phyloP scores from a whole-genome alignment of 805 yeast species.

The Pichia exigua region DNA sequence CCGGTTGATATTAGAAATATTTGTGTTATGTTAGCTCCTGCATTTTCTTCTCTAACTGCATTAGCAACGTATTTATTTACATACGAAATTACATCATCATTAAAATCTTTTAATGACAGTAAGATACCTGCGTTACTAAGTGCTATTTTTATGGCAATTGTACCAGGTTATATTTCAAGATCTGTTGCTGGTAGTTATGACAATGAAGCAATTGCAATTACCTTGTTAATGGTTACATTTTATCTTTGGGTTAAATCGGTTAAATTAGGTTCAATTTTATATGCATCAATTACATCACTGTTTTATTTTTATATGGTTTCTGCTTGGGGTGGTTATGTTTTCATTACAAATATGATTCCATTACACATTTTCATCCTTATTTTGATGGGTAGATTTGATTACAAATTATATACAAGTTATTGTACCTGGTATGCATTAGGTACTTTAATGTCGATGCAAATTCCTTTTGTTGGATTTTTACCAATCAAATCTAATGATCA shows the following conservation, averaged over 20 bases:
- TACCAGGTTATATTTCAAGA: conserved; percentile 97
- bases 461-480: conserved; percentile 95
- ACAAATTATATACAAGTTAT: conserved; percentile 79
- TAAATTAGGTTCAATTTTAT: conserved; percentile 82
- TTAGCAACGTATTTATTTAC: conserved; percentile 82
- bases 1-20: conserved; percentile 94
- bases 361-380: conserved; percentile 85
- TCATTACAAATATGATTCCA: conserved; percentile 95
- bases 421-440: conserved; percentile 97
- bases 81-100: conserved; percentile 75
- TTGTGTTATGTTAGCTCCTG: conserved; percentile 95
- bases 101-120: conserved; percentile 17
- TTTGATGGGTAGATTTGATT: conserved; percentile 89
- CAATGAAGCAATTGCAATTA: conserved; percentile 97
- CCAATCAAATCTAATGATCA: conserved; percentile 97
- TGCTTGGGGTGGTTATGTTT: conserved; percentile 99
- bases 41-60: conserved; percentile 89
- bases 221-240: conserved; percentile 90
- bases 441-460: conserved; percentile 98
- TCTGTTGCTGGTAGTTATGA: conserved; percentile 99
- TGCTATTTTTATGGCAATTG: conserved; percentile 93
- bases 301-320: conserved; percentile 97
- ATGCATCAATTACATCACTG: conserved; percentile 75
- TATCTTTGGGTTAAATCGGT: conserved; percentile 92
- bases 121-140: conserved; percentile 79